phyloP scores from a whole-genome alignment of 768 basidiomycete species.

The Trametes cingulata region DNA sequence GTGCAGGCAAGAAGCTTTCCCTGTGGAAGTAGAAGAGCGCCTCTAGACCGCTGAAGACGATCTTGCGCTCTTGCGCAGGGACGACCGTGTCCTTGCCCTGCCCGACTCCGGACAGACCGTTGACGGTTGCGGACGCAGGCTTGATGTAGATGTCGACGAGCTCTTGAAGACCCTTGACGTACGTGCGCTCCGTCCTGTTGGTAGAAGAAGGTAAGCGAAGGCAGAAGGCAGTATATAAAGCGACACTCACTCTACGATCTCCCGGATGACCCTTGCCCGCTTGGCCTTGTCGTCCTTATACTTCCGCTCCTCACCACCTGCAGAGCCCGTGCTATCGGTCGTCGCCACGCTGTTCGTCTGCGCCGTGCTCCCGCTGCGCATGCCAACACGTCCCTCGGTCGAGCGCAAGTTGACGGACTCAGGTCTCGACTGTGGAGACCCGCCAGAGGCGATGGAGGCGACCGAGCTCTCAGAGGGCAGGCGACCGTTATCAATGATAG shows the following conservation, averaged over 20 bases:
- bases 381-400: slow-evolving; percentile 58
- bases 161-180: slow-evolving; percentile 92
- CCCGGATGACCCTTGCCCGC: slow-evolving; percentile 79
- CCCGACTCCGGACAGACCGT: slow-evolving; percentile 66
- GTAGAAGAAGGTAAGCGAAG: background rate
- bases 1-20: slow-evolving; percentile 87
- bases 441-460: slow-evolving; percentile 41
- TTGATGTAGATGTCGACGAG: slow-evolving; percentile 94
- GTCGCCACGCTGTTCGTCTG: slow-evolving; percentile 74
- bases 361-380: slow-evolving; percentile 60
- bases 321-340: slow-evolving; percentile 72
- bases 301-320: slow-evolving; percentile 68
- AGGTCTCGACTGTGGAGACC: slow-evolving; percentile 37
- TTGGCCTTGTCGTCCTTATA: slow-evolving; percentile 90
- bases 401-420: slow-evolving; percentile 64
- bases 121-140: slow-evolving; percentile 72
- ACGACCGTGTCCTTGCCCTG: slow-evolving; percentile 83
- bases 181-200: slow-evolving; percentile 87
- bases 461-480: slow-evolving; percentile 49
- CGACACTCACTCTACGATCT: slow-evolving; percentile 82
- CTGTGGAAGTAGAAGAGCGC: slow-evolving; percentile 90
- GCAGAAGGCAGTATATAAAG: slow-evolving; percentile 1
- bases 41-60: slow-evolving; percentile 92
- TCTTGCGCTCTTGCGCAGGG: slow-evolving; percentile 80
- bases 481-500: slow-evolving; percentile 58